Conservation (phyloP, 2,329 filamentous ascomycete genomes). For the Xylariaceae sp. region DNA sequence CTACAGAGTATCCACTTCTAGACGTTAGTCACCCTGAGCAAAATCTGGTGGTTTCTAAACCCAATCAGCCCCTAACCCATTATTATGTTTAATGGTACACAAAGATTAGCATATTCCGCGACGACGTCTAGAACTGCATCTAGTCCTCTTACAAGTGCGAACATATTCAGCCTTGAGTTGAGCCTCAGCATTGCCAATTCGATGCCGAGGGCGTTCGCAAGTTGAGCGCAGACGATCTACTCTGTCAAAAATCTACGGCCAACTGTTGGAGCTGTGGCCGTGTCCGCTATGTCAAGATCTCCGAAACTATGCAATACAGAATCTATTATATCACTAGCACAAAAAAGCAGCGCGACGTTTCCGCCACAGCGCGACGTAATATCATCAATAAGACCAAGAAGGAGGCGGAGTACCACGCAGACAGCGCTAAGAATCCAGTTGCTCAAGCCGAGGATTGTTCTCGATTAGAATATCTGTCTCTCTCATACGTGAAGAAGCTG, state of each 20-base stretch:
- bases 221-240: background rate
- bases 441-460: background rate
- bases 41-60: too few relatives aligned
- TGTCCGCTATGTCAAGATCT: background rate
- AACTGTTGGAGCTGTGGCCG: background rate
- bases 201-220: background rate
- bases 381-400: background rate
- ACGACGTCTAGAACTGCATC: too few relatives aligned
- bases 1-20: too few relatives aligned
- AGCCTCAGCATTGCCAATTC: background rate
- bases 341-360: background rate
- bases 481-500: background rate
- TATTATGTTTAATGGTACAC: too few relatives aligned
- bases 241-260: constrained; percentile 1
- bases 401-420: background rate
- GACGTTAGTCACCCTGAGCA: too few relatives aligned
- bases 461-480: background rate
- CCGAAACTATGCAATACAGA: background rate
- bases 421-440: background rate
- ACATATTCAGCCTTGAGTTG: background rate
- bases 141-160: constrained; percentile 4
- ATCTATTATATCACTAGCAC: background rate
- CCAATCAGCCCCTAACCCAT: too few relatives aligned
- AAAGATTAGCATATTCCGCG: too few relatives aligned
- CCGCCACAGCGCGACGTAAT: background rate